Conservation (phyloP, 2,329 filamentous ascomycete genomes). For the Penicillium nordicum region DNA sequence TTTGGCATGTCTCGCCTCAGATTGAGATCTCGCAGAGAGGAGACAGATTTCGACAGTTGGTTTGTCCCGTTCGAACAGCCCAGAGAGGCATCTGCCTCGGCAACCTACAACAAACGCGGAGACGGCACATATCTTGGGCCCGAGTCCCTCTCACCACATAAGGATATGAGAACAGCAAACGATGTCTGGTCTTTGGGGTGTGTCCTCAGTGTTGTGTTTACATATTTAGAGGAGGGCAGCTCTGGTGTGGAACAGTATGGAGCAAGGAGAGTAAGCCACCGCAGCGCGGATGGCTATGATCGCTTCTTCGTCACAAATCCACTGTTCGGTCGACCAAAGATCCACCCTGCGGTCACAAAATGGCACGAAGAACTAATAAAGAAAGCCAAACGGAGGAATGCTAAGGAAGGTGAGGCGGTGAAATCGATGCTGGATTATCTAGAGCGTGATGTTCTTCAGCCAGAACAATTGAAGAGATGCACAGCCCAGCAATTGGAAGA, state of each 20-base stretch:
- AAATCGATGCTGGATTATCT: not conserved
- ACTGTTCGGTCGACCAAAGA: not conserved
- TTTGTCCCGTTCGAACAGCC: not conserved
- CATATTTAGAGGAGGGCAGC: not conserved
- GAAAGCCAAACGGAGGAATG: not conserved
- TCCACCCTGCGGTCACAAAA: not conserved
- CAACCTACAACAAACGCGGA: not conserved
- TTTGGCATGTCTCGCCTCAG: not conserved
- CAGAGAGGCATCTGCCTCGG: not conserved
- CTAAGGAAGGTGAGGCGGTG: not conserved
- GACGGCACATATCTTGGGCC: not conserved
- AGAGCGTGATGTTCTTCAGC: not conserved
- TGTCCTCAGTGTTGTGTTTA: not conserved
- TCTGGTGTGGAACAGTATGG: not conserved
- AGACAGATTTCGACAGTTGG: not conserved
- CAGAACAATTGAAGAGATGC: not conserved
- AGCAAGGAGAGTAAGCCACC: not conserved
- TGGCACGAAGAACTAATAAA: not conserved
- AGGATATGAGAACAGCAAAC: not conserved
- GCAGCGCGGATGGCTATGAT: not conserved
- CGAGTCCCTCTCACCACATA: not conserved
- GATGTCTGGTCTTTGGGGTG: not conserved
- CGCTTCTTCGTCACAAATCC: not conserved
- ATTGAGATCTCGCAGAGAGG: not conserved
- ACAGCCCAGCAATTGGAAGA: not conserved